These are phyloP conservation scores for Fusarium anthophilum DNA, from an alignment of 2,329 filamentous ascomycete species.

Conservation along the genomic window DNA sequence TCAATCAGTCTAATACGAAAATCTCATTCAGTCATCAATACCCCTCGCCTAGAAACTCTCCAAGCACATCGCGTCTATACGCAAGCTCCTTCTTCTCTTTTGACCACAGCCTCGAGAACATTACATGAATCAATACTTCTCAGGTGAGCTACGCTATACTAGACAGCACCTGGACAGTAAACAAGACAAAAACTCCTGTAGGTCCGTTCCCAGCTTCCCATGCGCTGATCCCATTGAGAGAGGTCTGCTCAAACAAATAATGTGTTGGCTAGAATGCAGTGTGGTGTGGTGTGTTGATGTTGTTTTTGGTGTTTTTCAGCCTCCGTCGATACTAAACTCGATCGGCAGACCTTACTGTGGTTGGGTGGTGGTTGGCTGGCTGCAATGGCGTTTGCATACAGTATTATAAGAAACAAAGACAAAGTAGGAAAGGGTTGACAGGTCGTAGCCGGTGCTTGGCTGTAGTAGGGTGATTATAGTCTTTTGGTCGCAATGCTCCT, in stretches of 20 bases:
- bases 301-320: slow-evolving; percentile 33
- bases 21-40: slow-evolving; percentile 45
- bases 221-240: slow-evolving; percentile 30
- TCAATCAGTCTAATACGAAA: slow-evolving; percentile 24
- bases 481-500: slow-evolving; percentile 30
- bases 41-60: slow-evolving; percentile 24
- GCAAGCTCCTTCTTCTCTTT: slow-evolving; percentile 21
- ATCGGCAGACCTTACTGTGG: slow-evolving; percentile 26
- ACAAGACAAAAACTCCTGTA: slow-evolving; percentile 37
- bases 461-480: slow-evolving; percentile 37
- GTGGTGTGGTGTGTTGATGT: slow-evolving; percentile 16
- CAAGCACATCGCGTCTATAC: slow-evolving; percentile 36
- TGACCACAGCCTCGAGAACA: slow-evolving; percentile 33
- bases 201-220: slow-evolving; percentile 22
- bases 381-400: slow-evolving; percentile 18
- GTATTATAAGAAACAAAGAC: slow-evolving; percentile 29
- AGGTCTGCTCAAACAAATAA: slow-evolving; percentile 25
- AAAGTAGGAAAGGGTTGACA: slow-evolving; percentile 20
- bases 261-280: slow-evolving; percentile 17
- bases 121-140: slow-evolving; percentile 29
- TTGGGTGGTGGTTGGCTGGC: neutral
- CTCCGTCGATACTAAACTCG: slow-evolving; percentile 1
- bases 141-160: slow-evolving; percentile 14
- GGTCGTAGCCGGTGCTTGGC: slow-evolving; percentile 38
- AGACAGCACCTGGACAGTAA: slow-evolving; percentile 13